These are phyloP conservation scores for Chrysopogon serrulatus DNA, from an alignment of 176 grass and related monocot genomes.

Conservation along the genomic window DNA sequence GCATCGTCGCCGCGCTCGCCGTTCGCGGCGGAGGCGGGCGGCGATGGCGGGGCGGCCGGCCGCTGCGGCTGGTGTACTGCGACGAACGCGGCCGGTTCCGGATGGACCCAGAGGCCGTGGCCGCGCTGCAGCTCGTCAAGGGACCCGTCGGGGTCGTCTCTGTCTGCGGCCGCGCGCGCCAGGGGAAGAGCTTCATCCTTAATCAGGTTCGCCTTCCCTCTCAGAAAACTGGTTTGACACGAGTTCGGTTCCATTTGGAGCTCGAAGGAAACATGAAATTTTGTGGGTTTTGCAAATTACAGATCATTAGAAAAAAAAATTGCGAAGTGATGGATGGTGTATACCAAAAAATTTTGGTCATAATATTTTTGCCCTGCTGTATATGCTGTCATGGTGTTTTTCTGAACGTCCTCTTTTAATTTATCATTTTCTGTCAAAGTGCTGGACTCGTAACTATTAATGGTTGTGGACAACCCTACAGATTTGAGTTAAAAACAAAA, in stretches of 20 bases:
- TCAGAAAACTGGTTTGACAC: not conserved
- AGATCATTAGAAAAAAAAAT: not conserved
- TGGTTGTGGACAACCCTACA: not conserved
- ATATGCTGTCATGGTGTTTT: not conserved
- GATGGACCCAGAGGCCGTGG: conserved; percentile 88
- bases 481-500: not conserved
- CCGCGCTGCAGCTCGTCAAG: conserved; percentile 85
- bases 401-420: not conserved
- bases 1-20: not conserved
- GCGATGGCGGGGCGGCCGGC: conserved; percentile 33
- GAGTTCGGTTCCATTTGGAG: not conserved
- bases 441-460: not conserved
- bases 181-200: conserved; percentile 98
- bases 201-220: conserved; percentile 63
- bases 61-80: conserved; percentile 83
- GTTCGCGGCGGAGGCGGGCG: conserved; percentile 14
- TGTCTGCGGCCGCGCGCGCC: conserved; percentile 91
- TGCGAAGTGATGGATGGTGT: not conserved
- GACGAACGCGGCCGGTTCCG: conserved; percentile 82
- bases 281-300: not conserved
- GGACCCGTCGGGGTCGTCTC: conserved; percentile 86
- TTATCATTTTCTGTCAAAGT: not conserved
- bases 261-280: not conserved
- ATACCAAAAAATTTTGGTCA: too few relatives aligned
- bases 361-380: not conserved